These are phyloP conservation scores for Scleroderma bovista DNA, from an alignment of 768 basidiomycete species.

Conservation along the genomic window DNA sequence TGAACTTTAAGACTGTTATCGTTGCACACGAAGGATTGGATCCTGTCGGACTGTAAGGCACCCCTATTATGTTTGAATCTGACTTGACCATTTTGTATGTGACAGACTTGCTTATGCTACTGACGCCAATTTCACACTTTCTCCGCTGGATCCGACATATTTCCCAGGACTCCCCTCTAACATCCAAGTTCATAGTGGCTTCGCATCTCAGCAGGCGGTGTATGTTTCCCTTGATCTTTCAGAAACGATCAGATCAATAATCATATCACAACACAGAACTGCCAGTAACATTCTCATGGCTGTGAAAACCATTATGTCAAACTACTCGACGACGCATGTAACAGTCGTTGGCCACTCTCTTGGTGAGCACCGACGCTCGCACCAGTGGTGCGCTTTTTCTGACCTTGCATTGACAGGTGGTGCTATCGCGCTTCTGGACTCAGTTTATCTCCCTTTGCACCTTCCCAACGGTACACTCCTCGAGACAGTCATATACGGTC, in stretches of 20 bases:
- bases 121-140: slow-evolving; percentile 36
- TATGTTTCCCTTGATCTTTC: slow-evolving; percentile 17
- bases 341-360: slow-evolving; percentile 43
- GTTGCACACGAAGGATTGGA: slow-evolving; percentile 35
- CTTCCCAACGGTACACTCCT: slow-evolving; percentile 29
- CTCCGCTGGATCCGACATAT: slow-evolving; percentile 31
- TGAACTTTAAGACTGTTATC: slow-evolving; percentile 31
- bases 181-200: slow-evolving; percentile 45
- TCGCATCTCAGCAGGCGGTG: slow-evolving; percentile 39
- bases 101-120: slow-evolving; percentile 34
- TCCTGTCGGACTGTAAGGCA: slow-evolving; percentile 23
- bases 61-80: neutral
- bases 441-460: slow-evolving; percentile 36
- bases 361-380: slow-evolving; percentile 14
- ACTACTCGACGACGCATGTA: slow-evolving; percentile 31
- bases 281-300: slow-evolving; percentile 39
- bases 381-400: neutral
- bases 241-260: neutral
- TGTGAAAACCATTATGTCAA: slow-evolving; percentile 36
- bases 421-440: slow-evolving; percentile 34
- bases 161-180: slow-evolving; percentile 45
- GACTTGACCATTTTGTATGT: neutral
- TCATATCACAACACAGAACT: slow-evolving; percentile 23
- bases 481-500: slow-evolving; percentile 29
- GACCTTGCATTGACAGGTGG: slow-evolving; percentile 23